Conservation (phyloP, 2,329 filamentous ascomycete genomes). For the Didymella exigua region DNA sequence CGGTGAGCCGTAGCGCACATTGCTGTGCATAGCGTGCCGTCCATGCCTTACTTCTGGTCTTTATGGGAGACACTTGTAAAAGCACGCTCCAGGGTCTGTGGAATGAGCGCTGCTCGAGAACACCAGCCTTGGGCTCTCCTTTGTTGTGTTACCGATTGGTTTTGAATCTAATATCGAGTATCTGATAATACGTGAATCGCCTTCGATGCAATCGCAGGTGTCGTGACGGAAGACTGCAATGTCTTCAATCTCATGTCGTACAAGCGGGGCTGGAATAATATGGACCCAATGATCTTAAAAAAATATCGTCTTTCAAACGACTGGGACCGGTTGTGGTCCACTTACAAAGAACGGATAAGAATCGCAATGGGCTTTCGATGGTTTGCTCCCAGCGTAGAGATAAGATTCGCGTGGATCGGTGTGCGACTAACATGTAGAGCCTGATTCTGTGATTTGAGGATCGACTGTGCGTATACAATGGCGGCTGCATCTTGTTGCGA, state of each 20-base stretch:
- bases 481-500: neutral
- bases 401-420: neutral
- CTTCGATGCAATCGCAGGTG: too few relatives aligned
- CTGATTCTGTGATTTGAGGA: neutral
- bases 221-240: neutral
- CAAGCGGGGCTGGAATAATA: neutral
- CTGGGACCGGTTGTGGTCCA: neutral
- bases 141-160: neutral
- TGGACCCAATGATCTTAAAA: neutral
- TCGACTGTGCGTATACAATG: neutral
- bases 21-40: neutral
- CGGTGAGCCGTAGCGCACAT: neutral
- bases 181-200: neutral
- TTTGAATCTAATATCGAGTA: neutral
- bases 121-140: neutral
- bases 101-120: neutral
- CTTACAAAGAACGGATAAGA: neutral
- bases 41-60: neutral
- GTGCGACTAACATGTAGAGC: neutral
- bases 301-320: neutral
- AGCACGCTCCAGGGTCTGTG: too few relatives aligned
- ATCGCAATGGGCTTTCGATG: neutral
- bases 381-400: neutral
- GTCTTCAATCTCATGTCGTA: neutral
- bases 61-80: neutral